These are phyloP conservation scores for Colletotrichum tabaci DNA, from an alignment of 2,329 filamentous ascomycete genomes.

Conservation along the genomic window DNA sequence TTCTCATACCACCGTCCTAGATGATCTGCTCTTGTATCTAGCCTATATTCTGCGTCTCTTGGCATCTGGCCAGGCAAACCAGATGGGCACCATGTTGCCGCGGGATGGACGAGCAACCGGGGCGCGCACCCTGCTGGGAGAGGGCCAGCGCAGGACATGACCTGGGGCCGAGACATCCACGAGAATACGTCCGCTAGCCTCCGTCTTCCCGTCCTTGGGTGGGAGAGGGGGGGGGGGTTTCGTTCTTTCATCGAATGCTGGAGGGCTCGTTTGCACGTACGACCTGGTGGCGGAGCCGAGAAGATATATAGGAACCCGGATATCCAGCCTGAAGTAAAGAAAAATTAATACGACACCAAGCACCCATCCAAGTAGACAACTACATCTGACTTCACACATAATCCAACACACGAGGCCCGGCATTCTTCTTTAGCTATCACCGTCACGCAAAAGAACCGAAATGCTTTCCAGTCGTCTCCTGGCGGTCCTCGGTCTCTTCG, in stretches of 20 bases:
- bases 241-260: slow-evolving; percentile 6
- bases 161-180: slow-evolving; percentile 23
- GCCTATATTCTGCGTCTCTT: slow-evolving; percentile 3
- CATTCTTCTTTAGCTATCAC: too few species aligned
- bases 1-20: neutral
- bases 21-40: slow-evolving; percentile 16
- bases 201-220: slow-evolving; percentile 30
- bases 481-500: slow-evolving; percentile 20
- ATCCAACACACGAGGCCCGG: too few species aligned
- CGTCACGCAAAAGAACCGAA: neutral
- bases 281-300: neutral
- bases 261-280: slow-evolving; percentile 2
- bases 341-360: neutral
- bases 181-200: slow-evolving; percentile 21
- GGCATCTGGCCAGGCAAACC: neutral
- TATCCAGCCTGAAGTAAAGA: neutral
- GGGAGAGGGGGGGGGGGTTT: neutral
- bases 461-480: slow-evolving; percentile 33
- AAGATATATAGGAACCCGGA: slow-evolving; percentile 27
- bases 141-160: slow-evolving; percentile 1
- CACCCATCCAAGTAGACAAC: neutral
- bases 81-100: neutral
- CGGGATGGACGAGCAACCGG: slow-evolving; percentile 7
- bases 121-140: neutral
- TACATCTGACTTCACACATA: neutral